These are phyloP conservation scores for Trichosanthes cucumerina DNA, from an alignment of 306 rosid species.

Conservation along the genomic window DNA sequence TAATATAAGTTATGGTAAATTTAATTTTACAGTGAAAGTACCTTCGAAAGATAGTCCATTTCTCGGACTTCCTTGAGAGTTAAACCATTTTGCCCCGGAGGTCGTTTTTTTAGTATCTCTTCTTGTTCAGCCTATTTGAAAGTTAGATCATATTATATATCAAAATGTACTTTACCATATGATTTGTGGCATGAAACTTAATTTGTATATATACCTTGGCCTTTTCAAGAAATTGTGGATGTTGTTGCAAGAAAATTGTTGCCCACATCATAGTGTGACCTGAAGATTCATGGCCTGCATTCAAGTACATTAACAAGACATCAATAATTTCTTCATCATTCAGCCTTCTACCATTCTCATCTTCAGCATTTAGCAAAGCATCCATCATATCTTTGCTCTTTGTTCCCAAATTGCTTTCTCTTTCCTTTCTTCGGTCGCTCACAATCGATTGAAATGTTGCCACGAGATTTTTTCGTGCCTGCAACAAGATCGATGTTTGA, in stretches of 20 bases:
- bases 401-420: background rate
- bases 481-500: background rate
- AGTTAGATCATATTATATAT: background rate
- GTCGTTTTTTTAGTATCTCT: conserved; percentile 48
- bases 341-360: conserved; percentile 60
- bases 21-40: too few species aligned
- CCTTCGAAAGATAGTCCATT: conserved; percentile 75
- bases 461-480: conserved; percentile 72
- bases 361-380: conserved; percentile 59
- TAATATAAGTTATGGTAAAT: too few species aligned
- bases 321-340: conserved; percentile 62
- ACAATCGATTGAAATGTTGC: conserved; percentile 53
- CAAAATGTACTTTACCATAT: background rate
- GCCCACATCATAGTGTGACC: conserved; percentile 95
- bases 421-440: conserved; percentile 35
- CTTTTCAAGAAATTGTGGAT: conserved; percentile 45
- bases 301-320: conserved; percentile 74
- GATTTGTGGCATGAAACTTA: background rate
- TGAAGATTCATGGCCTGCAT: conserved; percentile 94
- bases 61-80: conserved; percentile 58
- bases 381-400: conserved; percentile 80
- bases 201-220: conserved; percentile 51
- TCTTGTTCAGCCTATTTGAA: conserved; percentile 60
- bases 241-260: conserved; percentile 32
- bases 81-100: conserved; percentile 48